Percentiles rank a stretch among this genome's conserved stretches.
Conservation (phyloP, 176 grass and related monocot species). For the Juncus effusus region DNA sequence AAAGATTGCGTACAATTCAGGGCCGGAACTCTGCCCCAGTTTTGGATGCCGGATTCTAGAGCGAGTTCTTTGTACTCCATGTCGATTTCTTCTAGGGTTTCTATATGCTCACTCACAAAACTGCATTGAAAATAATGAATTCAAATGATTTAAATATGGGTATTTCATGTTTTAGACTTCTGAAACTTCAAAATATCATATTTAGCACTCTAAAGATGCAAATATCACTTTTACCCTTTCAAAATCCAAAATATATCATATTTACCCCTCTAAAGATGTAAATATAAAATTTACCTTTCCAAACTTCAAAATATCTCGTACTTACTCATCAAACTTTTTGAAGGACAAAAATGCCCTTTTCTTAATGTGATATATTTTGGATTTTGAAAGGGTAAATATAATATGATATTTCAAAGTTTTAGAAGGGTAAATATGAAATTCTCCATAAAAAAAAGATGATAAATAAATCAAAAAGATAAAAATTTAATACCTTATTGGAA, state of each 20-base stretch:
- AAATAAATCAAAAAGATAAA: neutral
- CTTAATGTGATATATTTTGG: no score
- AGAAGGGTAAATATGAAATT: no score
- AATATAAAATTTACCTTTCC: neutral
- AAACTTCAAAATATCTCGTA: constrained; percentile 3
- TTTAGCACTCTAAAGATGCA: no score
- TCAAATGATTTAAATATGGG: neutral
- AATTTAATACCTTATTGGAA: constrained; percentile 75
- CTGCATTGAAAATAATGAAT: constrained; percentile 25
- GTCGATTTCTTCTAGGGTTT: constrained; percentile 94
- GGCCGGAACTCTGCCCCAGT: constrained; percentile 94
- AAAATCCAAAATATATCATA: neutral
- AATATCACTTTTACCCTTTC: no score
- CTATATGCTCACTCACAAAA: constrained; percentile 97
- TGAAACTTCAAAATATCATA: no score
- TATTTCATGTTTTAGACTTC: no score
- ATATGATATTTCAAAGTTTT: neutral
- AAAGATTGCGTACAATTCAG: constrained; percentile 66
- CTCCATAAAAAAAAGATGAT: neutral
- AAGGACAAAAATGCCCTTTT: no score
- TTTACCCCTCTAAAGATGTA: neutral
- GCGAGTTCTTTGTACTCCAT: constrained; percentile 99
- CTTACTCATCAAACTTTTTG: neutral
- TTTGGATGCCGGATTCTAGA: constrained; percentile 79
- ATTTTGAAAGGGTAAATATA: neutral